Evolutionary conservation across 2,329 filamentous ascomycete genomes (phyloP).

Genomic region (Endocalyx cinctus): DNA sequence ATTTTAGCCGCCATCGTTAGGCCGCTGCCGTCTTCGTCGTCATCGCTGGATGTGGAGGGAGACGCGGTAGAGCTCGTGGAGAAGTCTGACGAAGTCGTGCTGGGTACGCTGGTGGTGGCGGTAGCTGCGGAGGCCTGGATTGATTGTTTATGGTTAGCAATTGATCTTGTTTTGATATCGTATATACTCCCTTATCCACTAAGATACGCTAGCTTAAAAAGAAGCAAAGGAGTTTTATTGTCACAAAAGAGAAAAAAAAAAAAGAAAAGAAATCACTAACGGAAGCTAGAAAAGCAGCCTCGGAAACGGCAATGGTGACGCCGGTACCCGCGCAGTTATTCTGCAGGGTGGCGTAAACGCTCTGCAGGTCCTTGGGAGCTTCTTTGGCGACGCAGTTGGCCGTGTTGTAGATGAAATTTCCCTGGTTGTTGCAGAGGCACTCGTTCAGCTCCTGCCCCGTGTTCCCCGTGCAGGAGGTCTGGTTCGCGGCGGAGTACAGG

Average conservation of each 20-base stretch:
- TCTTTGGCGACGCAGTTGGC: constrained; percentile 40
- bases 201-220: no score
- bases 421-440: constrained; percentile 46
- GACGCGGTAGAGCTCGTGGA: constrained; percentile 7
- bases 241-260: no score
- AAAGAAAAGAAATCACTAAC: no score
- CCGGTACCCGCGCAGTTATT: constrained; percentile 39
- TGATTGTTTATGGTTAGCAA: no score
- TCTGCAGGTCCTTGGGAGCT: constrained; percentile 31
- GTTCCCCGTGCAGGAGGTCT: constrained; percentile 36
- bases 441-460: constrained; percentile 37
- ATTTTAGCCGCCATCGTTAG: constrained; percentile 34
- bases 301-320: constrained; percentile 38
- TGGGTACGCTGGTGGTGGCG: constrained; percentile 11
- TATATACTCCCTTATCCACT: no score
- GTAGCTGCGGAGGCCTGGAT: constrained; percentile 22
- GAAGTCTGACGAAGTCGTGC: constrained; percentile 8
- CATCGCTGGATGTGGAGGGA: constrained; percentile 9
- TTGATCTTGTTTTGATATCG: no score
- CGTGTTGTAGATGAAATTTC: constrained; percentile 42
- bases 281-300: constrained; percentile 38
- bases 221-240: no score
- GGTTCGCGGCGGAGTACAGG: constrained; percentile 35
- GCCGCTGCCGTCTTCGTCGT: constrained; percentile 5
- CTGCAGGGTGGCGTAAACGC: constrained; percentile 40